Conservation (phyloP, 371 early-diverging fungal species). For the Lichtheimia hyalospora region DNA sequence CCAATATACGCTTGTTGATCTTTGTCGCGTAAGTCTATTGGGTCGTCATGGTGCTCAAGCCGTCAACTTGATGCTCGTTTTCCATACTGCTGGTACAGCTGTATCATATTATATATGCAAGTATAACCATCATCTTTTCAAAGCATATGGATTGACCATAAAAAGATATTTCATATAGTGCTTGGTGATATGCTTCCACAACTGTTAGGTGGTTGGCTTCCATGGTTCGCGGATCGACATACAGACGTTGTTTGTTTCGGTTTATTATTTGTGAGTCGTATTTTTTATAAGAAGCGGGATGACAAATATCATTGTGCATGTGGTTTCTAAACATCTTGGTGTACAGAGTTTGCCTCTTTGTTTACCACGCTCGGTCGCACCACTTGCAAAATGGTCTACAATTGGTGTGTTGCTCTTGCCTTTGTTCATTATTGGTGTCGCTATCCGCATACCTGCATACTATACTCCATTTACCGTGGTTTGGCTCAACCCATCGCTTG, state of each 20-base stretch:
- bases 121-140: background rate
- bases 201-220: slow-evolving; percentile 22
- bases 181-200: slow-evolving; percentile 52
- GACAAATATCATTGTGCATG: background rate
- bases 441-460: slow-evolving; percentile 48
- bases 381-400: slow-evolving; percentile 47
- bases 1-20: slow-evolving; percentile 15
- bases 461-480: slow-evolving; percentile 39
- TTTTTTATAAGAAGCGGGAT: background rate
- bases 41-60: slow-evolving; percentile 39
- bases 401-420: slow-evolving; percentile 45
- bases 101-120: slow-evolving; percentile 53
- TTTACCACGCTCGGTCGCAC: slow-evolving; percentile 50
- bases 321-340: background rate
- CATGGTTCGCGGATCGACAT: slow-evolving; percentile 22
- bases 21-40: slow-evolving; percentile 27
- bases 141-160: background rate
- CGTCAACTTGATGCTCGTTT: slow-evolving; percentile 44
- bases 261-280: slow-evolving; percentile 30
- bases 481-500: slow-evolving; percentile 18
- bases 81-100: slow-evolving; percentile 50
- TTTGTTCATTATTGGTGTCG: slow-evolving; percentile 39
- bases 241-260: slow-evolving; percentile 41
- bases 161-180: slow-evolving; percentile 20
- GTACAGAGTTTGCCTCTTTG: slow-evolving; percentile 49